Evolutionary conservation across 768 basidiomycete species (phyloP).

Genomic region (Leucosporidium yakuticum): DNA sequence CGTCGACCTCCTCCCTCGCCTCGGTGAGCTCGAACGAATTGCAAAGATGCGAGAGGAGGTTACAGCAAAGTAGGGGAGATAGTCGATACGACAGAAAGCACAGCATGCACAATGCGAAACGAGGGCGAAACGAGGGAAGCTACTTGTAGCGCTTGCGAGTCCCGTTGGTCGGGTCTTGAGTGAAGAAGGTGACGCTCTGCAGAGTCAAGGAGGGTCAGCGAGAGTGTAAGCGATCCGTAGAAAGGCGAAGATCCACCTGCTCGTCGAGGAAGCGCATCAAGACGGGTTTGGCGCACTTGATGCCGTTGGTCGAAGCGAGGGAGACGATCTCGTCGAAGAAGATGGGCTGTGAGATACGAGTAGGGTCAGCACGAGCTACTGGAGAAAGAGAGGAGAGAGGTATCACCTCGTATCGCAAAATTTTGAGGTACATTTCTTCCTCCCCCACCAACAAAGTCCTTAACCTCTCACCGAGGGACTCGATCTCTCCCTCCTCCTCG

Average conservation of each 20-base stretch:
- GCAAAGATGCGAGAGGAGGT: too few relatives aligned
- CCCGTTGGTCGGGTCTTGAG: slow-evolving; percentile 27
- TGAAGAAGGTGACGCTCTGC: slow-evolving; percentile 28
- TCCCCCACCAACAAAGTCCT: slow-evolving; percentile 20
- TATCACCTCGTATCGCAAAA: slow-evolving; percentile 33
- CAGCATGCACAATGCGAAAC: not conserved
- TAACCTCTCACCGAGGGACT: slow-evolving; percentile 19
- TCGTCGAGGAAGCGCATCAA: slow-evolving; percentile 30
- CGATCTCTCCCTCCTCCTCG: not conserved
- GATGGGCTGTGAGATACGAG: slow-evolving; percentile 12
- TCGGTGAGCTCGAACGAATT: too few relatives aligned
- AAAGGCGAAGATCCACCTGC: slow-evolving; percentile 3
- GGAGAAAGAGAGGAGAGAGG: not conserved
- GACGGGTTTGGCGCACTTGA: slow-evolving; percentile 25
- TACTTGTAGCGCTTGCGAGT: slow-evolving; percentile 11
- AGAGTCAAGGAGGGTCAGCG: not conserved
- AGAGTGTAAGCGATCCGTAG: not conserved
- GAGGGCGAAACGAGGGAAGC: not conserved
- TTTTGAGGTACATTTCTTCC: slow-evolving; percentile 16
- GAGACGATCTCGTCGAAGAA: slow-evolving; percentile 27
- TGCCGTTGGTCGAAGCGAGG: slow-evolving; percentile 2
- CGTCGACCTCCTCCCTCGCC: too few relatives aligned
- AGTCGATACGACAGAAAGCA: slow-evolving; percentile 1
- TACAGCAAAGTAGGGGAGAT: too few relatives aligned
- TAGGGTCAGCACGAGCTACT: rapidly evolving